Base-by-base conservation (phyloP, 768 basidiomycete species). In the Dentipellis sp. region DNA sequence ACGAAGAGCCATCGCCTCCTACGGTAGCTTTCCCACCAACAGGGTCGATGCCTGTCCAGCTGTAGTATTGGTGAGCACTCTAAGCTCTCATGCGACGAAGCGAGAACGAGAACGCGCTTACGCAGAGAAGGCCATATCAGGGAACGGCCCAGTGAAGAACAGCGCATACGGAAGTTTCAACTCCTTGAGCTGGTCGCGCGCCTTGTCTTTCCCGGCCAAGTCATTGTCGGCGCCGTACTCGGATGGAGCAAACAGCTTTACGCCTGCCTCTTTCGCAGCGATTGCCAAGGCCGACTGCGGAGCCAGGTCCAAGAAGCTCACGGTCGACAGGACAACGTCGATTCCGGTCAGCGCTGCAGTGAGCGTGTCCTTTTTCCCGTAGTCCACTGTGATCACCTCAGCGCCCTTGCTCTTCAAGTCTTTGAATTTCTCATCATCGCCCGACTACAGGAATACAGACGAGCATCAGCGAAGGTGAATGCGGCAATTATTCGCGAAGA, bases 211-310 rank as follows among this genome's bases (percentile, higher is more conserved):
- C 12, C 56, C 42, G 4, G 7, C 7, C 10, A 55, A 57, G 8
- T 53, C 55, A 3, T 57, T 56, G 2, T 62, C 48, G 23, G 52
- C 56, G 8, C 65, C 65, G 22, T 63, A 68, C 56, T 68, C 67
- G 53, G 59, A 58, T 4, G 52, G 57, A 9, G 49, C 57, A 46
- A 58, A 58, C 7, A 58, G 16, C 5, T 48, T 10, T 6, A 58
- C 46, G 16, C 53, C 57, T 3, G 52, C 57, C 7, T 16, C 36
- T 46, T 58, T 58, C 11, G 52, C 46, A n/a, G 57, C 57, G 12
- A 21, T 16, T 10, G 52, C 57, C 14, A 58, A 12, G 12, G 42
- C 10, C n/a, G 19, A 10, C 37, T 54, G 52, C 10, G n/a, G 23
- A 10, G 16, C 38, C 16, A 47, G 29, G 10, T 19, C 42, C 3